phyloP scores from a whole-genome alignment of 2,329 filamentous ascomycete species.

The Thielaviopsis ethacetica region DNA sequence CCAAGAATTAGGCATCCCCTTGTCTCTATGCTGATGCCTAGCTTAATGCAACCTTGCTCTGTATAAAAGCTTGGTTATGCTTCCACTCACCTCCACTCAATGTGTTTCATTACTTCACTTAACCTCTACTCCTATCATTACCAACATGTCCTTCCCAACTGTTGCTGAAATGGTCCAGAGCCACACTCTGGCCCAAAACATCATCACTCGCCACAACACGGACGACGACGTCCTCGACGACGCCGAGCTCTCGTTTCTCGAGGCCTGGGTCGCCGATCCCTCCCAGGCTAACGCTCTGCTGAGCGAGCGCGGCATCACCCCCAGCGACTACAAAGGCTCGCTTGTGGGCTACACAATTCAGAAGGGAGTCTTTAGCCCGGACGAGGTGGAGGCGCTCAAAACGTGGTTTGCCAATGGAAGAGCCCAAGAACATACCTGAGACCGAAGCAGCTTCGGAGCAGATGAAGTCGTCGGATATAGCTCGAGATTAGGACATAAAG shows the following conservation, averaged over 20 bases:
- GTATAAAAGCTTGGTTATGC: not conserved
- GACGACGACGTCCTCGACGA: not conserved
- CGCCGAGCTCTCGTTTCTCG: not conserved
- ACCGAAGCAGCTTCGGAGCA: no score
- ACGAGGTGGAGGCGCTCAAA: not conserved
- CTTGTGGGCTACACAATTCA: not conserved
- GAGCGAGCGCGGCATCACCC: not conserved
- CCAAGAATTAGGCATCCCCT: not conserved
- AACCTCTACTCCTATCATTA: no score
- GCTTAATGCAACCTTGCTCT: not conserved
- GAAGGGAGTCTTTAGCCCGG: not conserved
- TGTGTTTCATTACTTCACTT: no score
- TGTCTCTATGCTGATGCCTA: not conserved
- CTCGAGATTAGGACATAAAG: not conserved
- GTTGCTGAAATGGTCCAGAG: not conserved
- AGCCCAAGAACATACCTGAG: not conserved
- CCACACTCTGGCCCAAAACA: not conserved
- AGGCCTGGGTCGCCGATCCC: not conserved
- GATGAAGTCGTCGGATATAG: not conserved
- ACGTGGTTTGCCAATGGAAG: not conserved
- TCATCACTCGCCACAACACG: not conserved
- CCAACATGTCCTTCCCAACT: not conserved
- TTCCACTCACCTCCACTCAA: no score
- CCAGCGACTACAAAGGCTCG: not conserved
- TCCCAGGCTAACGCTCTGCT: not conserved